phyloP scores from a whole-genome alignment of 805 yeast genomes.

The Candida broadrunensis region DNA sequence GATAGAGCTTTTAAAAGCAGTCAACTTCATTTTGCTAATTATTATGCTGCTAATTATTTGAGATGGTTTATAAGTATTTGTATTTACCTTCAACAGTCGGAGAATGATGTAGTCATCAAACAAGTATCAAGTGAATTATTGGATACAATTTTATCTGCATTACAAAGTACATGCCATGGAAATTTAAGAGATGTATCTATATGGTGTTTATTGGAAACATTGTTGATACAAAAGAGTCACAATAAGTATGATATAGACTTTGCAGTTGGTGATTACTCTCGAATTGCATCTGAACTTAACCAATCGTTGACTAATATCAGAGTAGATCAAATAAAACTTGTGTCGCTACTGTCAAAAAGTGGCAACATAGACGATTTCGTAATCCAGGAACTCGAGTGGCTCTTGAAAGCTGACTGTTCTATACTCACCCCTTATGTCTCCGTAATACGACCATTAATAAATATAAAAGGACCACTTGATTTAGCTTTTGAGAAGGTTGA shows the following conservation, averaged over 20 bases:
- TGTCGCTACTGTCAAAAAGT: too few relatives aligned
- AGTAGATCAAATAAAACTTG: too few relatives aligned
- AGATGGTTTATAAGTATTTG: conserved; percentile 23
- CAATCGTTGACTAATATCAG: too few relatives aligned
- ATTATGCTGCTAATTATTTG: conserved; percentile 33
- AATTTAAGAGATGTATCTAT: conserved; percentile 19
- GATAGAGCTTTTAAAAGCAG: conserved; percentile 23
- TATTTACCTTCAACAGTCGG: not conserved
- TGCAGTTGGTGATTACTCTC: not conserved
- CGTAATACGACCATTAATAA: not conserved
- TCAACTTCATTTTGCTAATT: conserved; percentile 36
- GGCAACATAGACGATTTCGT: not conserved
- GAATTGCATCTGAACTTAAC: not conserved
- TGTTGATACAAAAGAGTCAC: not conserved
- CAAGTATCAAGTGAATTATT: not conserved
- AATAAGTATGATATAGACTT: not conserved
- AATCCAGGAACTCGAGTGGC: conserved; percentile 6
- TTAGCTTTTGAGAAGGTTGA: not conserved
- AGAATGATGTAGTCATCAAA: not conserved
- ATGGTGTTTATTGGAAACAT: conserved; percentile 16
- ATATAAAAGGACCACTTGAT: not conserved
- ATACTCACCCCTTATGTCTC: conserved; percentile 8
- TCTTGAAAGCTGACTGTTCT: conserved; percentile 9
- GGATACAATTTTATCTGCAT: not conserved
- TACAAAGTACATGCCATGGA: conserved; percentile 10